Evolutionary conservation across 225 moss, liverwort and hornwort genomes (phyloP).

Genomic region (Pseudisothecium myosuroides): DNA sequence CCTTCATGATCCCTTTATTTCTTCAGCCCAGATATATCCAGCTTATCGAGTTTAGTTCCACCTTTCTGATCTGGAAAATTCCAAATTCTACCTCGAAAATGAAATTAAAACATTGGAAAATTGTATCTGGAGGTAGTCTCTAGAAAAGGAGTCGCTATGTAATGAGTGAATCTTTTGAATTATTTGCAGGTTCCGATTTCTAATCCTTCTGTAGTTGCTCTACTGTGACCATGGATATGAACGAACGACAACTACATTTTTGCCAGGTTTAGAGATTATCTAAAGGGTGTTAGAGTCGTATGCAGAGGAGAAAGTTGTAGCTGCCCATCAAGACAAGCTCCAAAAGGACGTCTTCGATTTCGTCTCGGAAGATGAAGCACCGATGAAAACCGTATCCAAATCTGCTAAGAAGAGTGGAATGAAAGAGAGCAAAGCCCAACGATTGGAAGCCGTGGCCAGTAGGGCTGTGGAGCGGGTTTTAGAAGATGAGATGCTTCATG

Average conservation of each 20-base stretch:
- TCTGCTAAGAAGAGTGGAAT: neutral
- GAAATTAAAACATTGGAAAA: neutral
- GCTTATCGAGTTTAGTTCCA: neutral
- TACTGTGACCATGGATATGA: neutral
- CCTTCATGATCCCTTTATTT: neutral
- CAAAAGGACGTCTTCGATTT: conserved; percentile 22
- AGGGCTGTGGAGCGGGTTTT: conserved; percentile 35
- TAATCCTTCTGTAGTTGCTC: neutral
- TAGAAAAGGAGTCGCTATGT: neutral
- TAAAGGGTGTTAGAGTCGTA: neutral
- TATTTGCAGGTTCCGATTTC: neutral
- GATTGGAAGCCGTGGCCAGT: conserved; percentile 23
- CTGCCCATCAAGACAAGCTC: neutral
- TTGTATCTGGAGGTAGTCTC: neutral
- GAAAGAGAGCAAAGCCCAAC: conserved; percentile 5
- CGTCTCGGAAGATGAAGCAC: conserved; percentile 16
- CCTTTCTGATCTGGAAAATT: neutral
- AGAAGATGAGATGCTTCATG: conserved; percentile 39
- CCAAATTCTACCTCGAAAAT: neutral
- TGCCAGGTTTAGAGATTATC: neutral
- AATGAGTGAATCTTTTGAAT: neutral
- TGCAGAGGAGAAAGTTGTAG: conserved; percentile 18
- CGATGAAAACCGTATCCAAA: neutral
- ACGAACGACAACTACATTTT: neutral
- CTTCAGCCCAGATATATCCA: neutral